Percentiles rank a stretch among this genome's conserved stretches.
Evolutionary conservation across 768 basidiomycete species (phyloP).

Genomic region (Russula lepida): DNA sequence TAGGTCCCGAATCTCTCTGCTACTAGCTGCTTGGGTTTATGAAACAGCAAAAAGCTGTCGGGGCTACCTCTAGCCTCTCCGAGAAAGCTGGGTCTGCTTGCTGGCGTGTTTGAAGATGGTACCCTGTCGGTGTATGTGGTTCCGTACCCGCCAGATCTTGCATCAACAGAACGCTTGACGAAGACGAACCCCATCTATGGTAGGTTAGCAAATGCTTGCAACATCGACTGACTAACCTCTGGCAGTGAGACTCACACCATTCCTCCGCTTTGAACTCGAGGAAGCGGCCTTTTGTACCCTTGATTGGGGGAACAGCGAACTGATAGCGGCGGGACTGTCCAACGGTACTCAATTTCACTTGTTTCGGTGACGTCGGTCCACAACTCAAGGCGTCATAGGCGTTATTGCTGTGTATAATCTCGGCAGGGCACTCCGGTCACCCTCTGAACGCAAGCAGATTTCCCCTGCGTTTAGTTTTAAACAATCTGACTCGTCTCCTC

Average conservation of each 20-base stretch:
- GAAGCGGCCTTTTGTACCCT: conserved; percentile 71
- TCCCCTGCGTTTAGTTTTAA: not conserved
- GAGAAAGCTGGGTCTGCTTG: conserved; percentile 74
- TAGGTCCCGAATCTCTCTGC: conserved; percentile 24
- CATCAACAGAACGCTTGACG: not conserved
- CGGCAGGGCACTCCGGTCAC: conserved; percentile 22
- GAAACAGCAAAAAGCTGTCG: not conserved
- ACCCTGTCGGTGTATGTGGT: conserved; percentile 69
- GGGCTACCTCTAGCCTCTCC: conserved; percentile 21
- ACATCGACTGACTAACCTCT: not conserved
- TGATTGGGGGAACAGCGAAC: conserved; percentile 85
- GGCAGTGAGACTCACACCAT: conserved; percentile 54
- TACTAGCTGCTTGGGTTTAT: not conserved
- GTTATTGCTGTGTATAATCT: conserved; percentile 52
- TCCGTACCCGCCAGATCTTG: conserved; percentile 63
- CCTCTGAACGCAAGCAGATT: conserved; percentile 2
- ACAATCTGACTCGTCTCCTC: not conserved
- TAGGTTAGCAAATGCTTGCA: not conserved
- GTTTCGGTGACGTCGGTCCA: not conserved
- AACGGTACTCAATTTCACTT: conserved; percentile 45
- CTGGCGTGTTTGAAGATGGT: conserved; percentile 83
- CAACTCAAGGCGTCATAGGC: conserved; percentile 29
- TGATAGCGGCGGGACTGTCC: conserved; percentile 74
- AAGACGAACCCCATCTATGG: conserved; percentile 11
- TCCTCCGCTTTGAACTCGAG: conserved; percentile 64